phyloP scores from a whole-genome alignment of 768 basidiomycete genomes.

The Sutorius australiensis region DNA sequence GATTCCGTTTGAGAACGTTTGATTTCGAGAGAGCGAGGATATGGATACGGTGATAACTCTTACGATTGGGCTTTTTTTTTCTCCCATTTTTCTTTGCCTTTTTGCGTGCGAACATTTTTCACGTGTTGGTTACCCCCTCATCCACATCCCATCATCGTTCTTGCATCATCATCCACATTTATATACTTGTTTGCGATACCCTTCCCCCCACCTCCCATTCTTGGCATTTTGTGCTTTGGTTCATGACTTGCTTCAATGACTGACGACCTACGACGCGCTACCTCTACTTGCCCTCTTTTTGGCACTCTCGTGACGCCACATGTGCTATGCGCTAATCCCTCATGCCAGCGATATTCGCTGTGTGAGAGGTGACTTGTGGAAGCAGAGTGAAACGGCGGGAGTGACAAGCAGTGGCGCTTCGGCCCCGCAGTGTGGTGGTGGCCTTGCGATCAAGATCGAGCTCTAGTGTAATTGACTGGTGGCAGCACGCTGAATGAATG shows the following conservation, averaged over 20 bases:
- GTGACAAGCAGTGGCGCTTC: too few species aligned
- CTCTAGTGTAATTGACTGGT: too few species aligned
- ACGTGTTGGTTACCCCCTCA: conserved; percentile 4
- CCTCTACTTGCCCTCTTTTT: background rate
- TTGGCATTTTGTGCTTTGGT: background rate
- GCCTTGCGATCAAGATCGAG: too few species aligned
- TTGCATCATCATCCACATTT: background rate
- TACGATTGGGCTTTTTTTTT: background rate
- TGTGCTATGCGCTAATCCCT: background rate
- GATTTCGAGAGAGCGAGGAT: conserved; percentile 21
- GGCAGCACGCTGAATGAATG: too few species aligned
- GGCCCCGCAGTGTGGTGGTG: too few species aligned
- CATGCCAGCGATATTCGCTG: background rate
- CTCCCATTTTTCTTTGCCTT: background rate
- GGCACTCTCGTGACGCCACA: background rate
- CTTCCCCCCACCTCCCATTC: background rate
- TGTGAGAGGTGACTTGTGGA: background rate
- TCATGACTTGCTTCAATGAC: background rate
- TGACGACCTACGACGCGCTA: conserved; percentile 13
- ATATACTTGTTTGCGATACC: conserved; percentile 12
- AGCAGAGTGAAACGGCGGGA: too few species aligned
- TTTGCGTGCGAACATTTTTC: background rate
- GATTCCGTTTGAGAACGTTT: conserved; percentile 15
- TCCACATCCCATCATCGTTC: too few species aligned
- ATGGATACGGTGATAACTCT: conserved; percentile 3